Base-by-base conservation (phyloP, 164 flowering plant genomes). In the Aristolochia fimbriata region DNA sequence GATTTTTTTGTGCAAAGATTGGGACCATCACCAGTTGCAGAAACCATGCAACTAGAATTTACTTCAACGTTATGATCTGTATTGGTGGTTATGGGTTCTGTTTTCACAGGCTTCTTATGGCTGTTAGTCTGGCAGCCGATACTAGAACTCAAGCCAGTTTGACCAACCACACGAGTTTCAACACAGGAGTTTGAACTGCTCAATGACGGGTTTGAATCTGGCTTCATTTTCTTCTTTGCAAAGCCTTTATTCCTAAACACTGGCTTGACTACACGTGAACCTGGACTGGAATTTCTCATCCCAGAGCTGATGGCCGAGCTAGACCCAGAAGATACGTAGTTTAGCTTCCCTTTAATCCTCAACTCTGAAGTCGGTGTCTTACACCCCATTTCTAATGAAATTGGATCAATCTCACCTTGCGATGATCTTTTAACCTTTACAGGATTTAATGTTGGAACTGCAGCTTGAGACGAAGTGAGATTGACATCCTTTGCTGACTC, bases 181-280 rank as follows among this genome's bases (percentile, higher is more conserved):
- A 51, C 47, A 47, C 58, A 30, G 30, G 58, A 41, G 62, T 11
- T 62, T 27, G 62, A 67, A 53, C 60, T 65, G 55, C 70, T 59
- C 49, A 76, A 58, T 25, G 68, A 55, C 54, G 70, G 70, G 67
- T 58, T 19, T 27, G 71, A 47, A 48, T 62, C 71, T 31, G 68
- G 73, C 67, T 77, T 83, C 48, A 50, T 48, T 66, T 87, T 83
- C 76, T 73, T 87, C 66, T 75, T 83, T n/a, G 53, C 56, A 67
- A 71, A 57, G 64, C 37, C 72, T 65, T 74, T 86, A 59, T 63
- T 82, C 69, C 74, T 76, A 62, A 71, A 46, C 47, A 62, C 70
- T 13, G 77, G 74, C 61, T 76, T 81, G 21, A 71, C 71, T 20
- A 60, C 12, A 37, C 65, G 70, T 25, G 75, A 65, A 45, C 67